These are phyloP conservation scores for Lactarius evosmus DNA, from an alignment of 768 basidiomycete genomes.

Conservation along the genomic window DNA sequence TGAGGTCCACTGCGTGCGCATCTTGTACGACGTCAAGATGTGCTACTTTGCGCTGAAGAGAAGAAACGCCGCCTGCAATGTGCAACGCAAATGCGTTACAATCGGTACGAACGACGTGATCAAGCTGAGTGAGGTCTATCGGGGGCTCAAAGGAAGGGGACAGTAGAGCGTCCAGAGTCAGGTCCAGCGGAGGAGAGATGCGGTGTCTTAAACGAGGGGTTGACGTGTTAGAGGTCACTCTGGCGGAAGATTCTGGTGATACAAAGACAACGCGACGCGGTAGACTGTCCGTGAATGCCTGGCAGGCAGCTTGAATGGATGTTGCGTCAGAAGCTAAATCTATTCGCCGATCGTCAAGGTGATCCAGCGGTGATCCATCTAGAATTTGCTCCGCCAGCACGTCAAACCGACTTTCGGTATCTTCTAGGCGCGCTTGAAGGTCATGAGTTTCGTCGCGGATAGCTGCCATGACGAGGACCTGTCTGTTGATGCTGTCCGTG, in stretches of 20 bases:
- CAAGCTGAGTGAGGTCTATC: constrained; percentile 56
- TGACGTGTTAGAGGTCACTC: constrained; percentile 18
- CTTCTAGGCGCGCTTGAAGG: constrained; percentile 59
- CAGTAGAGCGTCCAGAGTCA: constrained; percentile 38
- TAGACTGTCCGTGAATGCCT: constrained; percentile 49
- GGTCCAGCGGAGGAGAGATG: constrained; percentile 37
- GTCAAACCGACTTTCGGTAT: constrained; percentile 49
- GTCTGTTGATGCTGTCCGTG: constrained; percentile 52
- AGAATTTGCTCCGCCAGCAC: constrained; percentile 45
- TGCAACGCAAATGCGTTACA: constrained; percentile 63
- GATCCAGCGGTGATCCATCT: constrained; percentile 33
- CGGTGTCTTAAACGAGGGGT: constrained; percentile 36
- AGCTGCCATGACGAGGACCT: constrained; percentile 53
- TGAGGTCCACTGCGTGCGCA: constrained; percentile 21
- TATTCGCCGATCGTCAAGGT: constrained; percentile 34
- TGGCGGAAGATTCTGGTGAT: constrained; percentile 33
- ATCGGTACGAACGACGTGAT: constrained; percentile 65
- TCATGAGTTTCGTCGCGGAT: constrained; percentile 59
- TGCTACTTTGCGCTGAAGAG: constrained; percentile 26
- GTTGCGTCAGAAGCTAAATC: constrained; percentile 39
- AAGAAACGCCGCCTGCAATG: constrained; percentile 30
- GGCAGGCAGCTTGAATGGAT: constrained; percentile 43
- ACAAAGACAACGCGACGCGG: constrained; percentile 57
- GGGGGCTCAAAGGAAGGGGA: constrained; percentile 42
- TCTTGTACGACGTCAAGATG: constrained; percentile 16